phyloP scores from a whole-genome alignment of 345 rosid species.

The Arabidopsis suecica region DNA sequence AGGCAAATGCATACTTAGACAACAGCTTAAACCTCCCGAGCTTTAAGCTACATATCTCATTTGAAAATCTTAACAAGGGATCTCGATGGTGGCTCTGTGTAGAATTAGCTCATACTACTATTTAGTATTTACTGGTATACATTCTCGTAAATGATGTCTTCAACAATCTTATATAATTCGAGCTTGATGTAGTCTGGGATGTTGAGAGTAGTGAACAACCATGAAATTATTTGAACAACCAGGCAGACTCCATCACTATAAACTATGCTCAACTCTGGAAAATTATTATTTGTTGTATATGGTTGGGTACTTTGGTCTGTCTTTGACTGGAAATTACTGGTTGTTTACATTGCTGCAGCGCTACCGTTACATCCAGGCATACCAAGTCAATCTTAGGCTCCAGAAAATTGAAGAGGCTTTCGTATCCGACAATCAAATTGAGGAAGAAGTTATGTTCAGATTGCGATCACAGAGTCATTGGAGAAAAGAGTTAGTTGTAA shows the following conservation, averaged over 20 bases:
- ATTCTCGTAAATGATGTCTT: neutral
- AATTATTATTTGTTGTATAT: neutral
- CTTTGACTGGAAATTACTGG: constrained; percentile 32
- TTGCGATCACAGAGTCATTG: constrained; percentile 72
- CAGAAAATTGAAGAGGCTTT: constrained; percentile 70
- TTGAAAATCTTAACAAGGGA: neutral
- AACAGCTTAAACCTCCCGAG: neutral
- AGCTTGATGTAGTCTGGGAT: constrained; percentile 13
- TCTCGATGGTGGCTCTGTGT: neutral
- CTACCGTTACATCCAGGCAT: constrained; percentile 84
- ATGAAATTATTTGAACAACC: neutral
- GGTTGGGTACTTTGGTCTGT: constrained; percentile 6
- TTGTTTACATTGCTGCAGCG: constrained; percentile 63
- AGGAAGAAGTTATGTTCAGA: constrained; percentile 62
- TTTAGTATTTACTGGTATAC: neutral
- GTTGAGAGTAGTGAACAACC: constrained; percentile 24
- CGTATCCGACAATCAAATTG: constrained; percentile 45
- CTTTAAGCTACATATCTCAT: constrained; percentile 25
- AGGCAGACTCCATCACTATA: neutral
- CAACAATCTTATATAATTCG: neutral
- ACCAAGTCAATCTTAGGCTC: constrained; percentile 71
- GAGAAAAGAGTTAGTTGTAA: constrained; percentile 80
- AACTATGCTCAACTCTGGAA: neutral
- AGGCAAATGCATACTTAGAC: neutral
- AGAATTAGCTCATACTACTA: neutral